Evolutionary conservation across 2,329 filamentous ascomycete genomes (phyloP), one percentile per base, ranked within the genome.

Genomic region (Sporothrix pallida): DNA sequence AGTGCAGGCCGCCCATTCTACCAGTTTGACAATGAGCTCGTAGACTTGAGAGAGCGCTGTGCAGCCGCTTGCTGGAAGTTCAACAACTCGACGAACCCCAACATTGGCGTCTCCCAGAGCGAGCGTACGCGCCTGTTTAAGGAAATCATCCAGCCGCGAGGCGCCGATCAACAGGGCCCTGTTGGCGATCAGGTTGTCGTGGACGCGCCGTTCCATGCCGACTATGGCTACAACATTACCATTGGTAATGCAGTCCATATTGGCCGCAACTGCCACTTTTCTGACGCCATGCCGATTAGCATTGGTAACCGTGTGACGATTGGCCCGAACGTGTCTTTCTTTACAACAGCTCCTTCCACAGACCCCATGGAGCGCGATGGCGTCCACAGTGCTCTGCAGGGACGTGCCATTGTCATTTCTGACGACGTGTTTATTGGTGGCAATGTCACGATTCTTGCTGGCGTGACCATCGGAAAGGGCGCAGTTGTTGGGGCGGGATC

Each of bases 151-250:
- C 88, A 91, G 77, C 91, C 92, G 60, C 84, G 67, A 15, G 48
- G 85, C 58, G 87, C 89, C 69, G 81, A 86, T 56, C 81, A 89
- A 70, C 84, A 87, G 74, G 93, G 88, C 73, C 88, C 86, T 31
- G 88, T 96, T 5, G 93, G 93, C n/a, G 88, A 90, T 17, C 89
- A 91, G 72, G 91, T 93, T 5, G 86, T 91, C 58, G 92, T 99
- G 37, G 94, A 97, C 79, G 90, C 93, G 2, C 95, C 95, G 0
- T 98, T 99, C 81, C 91, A 87, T 65, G 98, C 95, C 80, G 94
- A 98, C 79, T 98, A 98, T 79, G 96, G 96, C 0, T 98, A 97
- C 83, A 98, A 99, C 81, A 92, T 98, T 78, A 88, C 88, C 67
- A 92, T 99, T 77, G 95, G 93, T 13, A 91, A 95, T 77, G 91